Base-by-base conservation (phyloP, 768 basidiomycete species). In the Holtermannia corniformis region DNA sequence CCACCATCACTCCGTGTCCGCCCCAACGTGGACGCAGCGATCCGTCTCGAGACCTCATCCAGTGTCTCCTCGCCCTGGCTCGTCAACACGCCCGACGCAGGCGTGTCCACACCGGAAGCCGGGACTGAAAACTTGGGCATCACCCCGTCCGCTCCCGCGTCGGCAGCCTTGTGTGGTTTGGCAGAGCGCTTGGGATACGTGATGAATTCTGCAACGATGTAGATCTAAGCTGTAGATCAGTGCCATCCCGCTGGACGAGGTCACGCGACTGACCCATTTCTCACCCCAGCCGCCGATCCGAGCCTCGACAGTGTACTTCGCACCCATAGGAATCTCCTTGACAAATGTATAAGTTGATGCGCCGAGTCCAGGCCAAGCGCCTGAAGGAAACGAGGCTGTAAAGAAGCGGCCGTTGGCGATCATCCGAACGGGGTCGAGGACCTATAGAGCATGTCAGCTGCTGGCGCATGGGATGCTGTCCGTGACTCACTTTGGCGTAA, bases 251-350 rank as follows among this genome's bases (percentile, higher is more conserved):
- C n/a, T n/a, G n/a, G n/a, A n/a, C 16, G 32, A 47, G 41, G 5
- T 41, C 14, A 19, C n/a, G 22, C 5, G 16, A 49, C 59, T 49
- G 42, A 62, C 49, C 72, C 72, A 73, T 48, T 73, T 73, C 32
- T 70, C 68, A 11, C 67, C 72, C 60, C 64, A 72, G n/a, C 72
- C 72, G 11, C 59, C 65, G 40, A 61, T 61, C n/a, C 56, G 55
- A 10, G 65, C 54, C 44, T 70, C 67, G 55, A 73, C 64, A 21
- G 65, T 59, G 53, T 71, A 73, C 13, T 64, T 59, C 2, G 61
- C 41, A 14, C 64, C 55, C 1, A 72, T 55, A 3, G 70, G 71
- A 27, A 73, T 69, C 61, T 73, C 72, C 55, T 70, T 71, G 47
- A 71, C 50, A 58, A 70, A 73, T n/a, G 58, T 54, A 45, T 67